Evolutionary conservation across 495 filamentous ascomycete species (phyloP), one percentile per base, ranked within the genome.

Genomic region (Cenococcum geophilum): DNA sequence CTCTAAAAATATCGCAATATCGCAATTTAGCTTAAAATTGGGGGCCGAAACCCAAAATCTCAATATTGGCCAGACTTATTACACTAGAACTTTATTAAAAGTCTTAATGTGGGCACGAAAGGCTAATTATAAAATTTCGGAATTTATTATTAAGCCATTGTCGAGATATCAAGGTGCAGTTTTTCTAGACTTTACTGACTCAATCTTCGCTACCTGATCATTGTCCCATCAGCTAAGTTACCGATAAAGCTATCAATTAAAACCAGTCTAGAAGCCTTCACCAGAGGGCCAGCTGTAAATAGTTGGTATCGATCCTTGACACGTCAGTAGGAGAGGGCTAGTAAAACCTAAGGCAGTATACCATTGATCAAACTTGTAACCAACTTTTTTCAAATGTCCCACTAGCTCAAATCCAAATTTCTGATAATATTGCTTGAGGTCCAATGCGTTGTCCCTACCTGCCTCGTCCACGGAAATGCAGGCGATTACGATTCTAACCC

Each of bases 401-500:
- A 63, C 60, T 32, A 62, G 23, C 45, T 65, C 59, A 32, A 69
- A 66, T 4, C 66, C 63, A 45, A 60, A 62, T 35, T 55, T 56
- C 21, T 68, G 55, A 48, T 69, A 68, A 48, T 37, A 68, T 43
- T 63, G 59, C 57, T 60, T 54, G 27, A 69, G 37, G 22, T 45
- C 66, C 6, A 62, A 57, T n/a, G 64, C 63, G 11, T 59, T 52
- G 6, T 53, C 60, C 60, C 53, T 50, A 9, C 35, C 22, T 3
- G 54, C 47, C 42, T 63, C 64, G 37, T 66, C 59, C 4, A 66
- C 59, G 21, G 59, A 54, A 63, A 68, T 68, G 34, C 66, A 65
- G 5, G 60, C 66, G 1, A 66, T 62, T 8, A 69, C 47, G 22
- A 58, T 35, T 23, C 66, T 52, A 35, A 66, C 37, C 40, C 40